Conservation (phyloP, 768 basidiomycete species). For the Naganishia randhawae region DNA sequence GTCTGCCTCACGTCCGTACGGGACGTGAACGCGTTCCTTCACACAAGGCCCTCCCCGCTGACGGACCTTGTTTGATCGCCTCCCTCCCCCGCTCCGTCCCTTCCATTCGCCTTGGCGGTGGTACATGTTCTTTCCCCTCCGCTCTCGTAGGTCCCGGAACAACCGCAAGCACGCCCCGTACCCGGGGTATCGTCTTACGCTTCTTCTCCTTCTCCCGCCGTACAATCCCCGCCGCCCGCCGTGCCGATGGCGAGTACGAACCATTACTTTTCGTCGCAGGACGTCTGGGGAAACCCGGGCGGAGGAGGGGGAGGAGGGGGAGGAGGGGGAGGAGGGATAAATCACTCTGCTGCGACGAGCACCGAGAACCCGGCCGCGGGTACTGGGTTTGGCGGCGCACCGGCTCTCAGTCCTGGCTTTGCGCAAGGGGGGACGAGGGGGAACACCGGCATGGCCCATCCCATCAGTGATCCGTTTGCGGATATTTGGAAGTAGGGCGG, state of each 20-base stretch:
- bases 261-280: slow-evolving; percentile 28
- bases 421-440: background rate
- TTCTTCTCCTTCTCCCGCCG: background rate
- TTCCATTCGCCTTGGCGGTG: too few relatives aligned
- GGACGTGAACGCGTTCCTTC: background rate
- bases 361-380: too few relatives aligned
- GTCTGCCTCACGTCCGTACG: background rate
- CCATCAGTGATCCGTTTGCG: slow-evolving; percentile 27
- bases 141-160: background rate
- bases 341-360: too few relatives aligned
- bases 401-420: too few relatives aligned
- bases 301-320: background rate
- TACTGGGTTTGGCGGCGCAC: too few relatives aligned
- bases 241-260: background rate
- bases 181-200: background rate
- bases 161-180: background rate
- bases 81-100: too few relatives aligned
- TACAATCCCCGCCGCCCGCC: background rate
- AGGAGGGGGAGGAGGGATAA: too few relatives aligned
- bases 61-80: background rate
- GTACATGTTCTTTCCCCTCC: too few relatives aligned
- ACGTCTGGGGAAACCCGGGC: slow-evolving; percentile 27
- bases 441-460: background rate
- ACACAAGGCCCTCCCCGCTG: too few relatives aligned
- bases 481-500: slow-evolving; percentile 32